These are phyloP conservation scores for Effrenium voratum DNA, from an alignment of 73 alveolate genomes.

Conservation along the genomic window DNA sequence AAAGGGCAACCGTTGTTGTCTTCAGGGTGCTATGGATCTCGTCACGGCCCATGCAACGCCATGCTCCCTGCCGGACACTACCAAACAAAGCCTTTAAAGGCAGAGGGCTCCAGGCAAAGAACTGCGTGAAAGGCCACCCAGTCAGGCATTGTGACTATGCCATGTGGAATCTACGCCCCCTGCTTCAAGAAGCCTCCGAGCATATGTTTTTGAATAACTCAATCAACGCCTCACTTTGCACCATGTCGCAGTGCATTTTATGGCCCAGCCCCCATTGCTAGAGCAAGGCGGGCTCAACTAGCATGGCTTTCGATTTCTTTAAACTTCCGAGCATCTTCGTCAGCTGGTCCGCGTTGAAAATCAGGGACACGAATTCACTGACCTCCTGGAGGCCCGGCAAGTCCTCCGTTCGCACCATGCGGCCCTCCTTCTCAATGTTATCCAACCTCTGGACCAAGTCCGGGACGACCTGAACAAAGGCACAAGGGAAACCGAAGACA, in stretches of 20 bases:
- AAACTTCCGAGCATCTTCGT: slow-evolving; percentile 19
- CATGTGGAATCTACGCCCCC: not conserved
- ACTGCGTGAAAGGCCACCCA: not conserved
- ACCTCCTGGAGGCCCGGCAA: not conserved
- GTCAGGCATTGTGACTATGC: not conserved
- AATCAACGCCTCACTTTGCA: too few relatives aligned
- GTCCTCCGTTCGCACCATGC: slow-evolving; percentile 24
- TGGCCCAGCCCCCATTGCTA: too few relatives aligned
- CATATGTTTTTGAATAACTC: too few relatives aligned
- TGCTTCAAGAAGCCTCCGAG: too few relatives aligned
- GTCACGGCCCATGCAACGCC: too few relatives aligned
- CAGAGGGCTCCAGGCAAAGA: not conserved
- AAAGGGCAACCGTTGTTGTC: too few relatives aligned
- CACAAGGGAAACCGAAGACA: too few relatives aligned
- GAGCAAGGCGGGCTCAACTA: too few relatives aligned
- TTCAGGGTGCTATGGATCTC: too few relatives aligned
- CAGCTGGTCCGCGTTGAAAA: slow-evolving; percentile 65
- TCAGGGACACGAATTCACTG: slow-evolving; percentile 16
- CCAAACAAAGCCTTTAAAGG: not conserved
- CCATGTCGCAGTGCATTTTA: too few relatives aligned
- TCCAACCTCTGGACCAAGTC: slow-evolving; percentile 25
- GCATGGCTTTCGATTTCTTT: too few relatives aligned
- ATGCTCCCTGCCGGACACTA: too few relatives aligned
- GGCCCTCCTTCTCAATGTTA: slow-evolving; percentile 15
- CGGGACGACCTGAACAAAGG: not conserved